Conservation (phyloP, 768 basidiomycete genomes). For the Hygrophorus pudorinus region DNA sequence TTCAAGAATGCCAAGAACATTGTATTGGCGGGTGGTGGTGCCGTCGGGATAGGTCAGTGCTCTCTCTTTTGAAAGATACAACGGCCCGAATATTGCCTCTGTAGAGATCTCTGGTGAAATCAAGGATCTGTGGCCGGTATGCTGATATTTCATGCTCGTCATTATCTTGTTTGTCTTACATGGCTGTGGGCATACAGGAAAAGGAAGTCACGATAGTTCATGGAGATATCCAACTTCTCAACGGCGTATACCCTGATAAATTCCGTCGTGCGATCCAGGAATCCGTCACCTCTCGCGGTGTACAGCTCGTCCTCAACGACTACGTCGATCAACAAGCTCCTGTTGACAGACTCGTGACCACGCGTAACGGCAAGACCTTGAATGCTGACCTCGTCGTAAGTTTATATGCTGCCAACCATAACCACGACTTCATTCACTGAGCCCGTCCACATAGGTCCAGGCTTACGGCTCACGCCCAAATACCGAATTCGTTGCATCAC, state of each 20-base stretch:
- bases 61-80: constrained; percentile 5
- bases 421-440: neutral
- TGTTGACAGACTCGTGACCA: constrained; percentile 22
- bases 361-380: constrained; percentile 39
- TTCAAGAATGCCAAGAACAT: constrained; percentile 33
- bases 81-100: constrained; percentile 6
- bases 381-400: constrained; percentile 52
- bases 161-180: neutral
- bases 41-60: constrained; percentile 38
- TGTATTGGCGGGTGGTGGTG: constrained; percentile 47
- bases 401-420: neutral
- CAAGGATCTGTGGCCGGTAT: constrained; percentile 29
- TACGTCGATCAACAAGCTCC: constrained; percentile 35
- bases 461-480: constrained; percentile 37
- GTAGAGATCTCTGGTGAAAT: constrained; percentile 35
- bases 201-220: constrained; percentile 60
- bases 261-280: constrained; percentile 39
- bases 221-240: constrained; percentile 40
- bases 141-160: constrained; percentile 8
- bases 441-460: constrained; percentile 6
- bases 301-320: constrained; percentile 45
- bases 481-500: constrained; percentile 41
- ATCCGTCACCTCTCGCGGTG: constrained; percentile 30
- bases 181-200: constrained; percentile 15
- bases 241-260: constrained; percentile 41